These are phyloP conservation scores for Puccinellia tenuiflora DNA, from an alignment of 176 grass and related monocot species.

Conservation along the genomic window DNA sequence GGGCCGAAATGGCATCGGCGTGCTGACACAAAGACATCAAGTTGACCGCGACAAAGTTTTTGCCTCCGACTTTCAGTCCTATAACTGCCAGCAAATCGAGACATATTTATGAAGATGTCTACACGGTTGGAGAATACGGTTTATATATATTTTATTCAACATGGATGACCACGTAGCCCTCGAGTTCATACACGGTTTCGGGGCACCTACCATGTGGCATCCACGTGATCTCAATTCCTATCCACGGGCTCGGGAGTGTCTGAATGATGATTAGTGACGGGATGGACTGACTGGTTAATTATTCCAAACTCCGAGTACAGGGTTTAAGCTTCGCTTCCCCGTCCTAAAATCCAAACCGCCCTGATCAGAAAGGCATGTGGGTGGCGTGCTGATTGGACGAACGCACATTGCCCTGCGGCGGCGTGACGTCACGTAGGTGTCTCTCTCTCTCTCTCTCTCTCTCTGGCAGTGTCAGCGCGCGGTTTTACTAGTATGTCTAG, in stretches of 20 bases:
- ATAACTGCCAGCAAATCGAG: too few species aligned
- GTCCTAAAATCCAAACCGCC: background rate
- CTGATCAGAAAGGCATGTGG: background rate
- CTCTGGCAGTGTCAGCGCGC: background rate
- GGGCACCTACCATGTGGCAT: conserved; percentile 17
- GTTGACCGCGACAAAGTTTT: too few species aligned
- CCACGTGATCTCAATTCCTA: conserved; percentile 35
- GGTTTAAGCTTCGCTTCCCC: background rate
- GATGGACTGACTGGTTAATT: background rate
- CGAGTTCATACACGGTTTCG: too few species aligned
- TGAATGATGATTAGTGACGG: conserved; percentile 35
- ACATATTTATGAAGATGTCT: too few species aligned
- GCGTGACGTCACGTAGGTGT: background rate
- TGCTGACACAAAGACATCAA: too few species aligned
- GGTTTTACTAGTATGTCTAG: background rate
- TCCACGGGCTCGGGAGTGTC: background rate
- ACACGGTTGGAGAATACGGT: too few species aligned
- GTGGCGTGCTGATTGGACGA: background rate
- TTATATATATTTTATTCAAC: too few species aligned
- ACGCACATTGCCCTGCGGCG: background rate
- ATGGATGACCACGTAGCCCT: too few species aligned
- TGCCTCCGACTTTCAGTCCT: too few species aligned
- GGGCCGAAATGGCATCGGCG: too few species aligned
- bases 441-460: too few species aligned
- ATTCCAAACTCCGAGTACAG: background rate